Conservation (phyloP, 106 monocot species). For the Dioscorea dumetorum region DNA sequence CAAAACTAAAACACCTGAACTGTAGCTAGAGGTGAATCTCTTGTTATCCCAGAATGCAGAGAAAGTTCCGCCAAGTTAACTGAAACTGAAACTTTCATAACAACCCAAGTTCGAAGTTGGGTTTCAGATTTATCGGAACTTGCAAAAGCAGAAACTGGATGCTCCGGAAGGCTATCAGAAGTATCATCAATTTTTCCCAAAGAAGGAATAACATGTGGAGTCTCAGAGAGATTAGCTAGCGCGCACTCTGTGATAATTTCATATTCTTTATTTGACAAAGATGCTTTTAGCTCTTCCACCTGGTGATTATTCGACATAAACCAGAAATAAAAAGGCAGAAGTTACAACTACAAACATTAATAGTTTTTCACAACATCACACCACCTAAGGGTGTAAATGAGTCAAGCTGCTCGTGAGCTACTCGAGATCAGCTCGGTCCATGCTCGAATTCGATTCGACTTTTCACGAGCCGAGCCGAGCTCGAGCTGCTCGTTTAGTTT, state of each 20-base stretch:
- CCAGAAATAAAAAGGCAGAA: no score
- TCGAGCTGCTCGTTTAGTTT: no score
- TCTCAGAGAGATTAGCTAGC: constrained; percentile 80
- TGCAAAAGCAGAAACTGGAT: constrained; percentile 22
- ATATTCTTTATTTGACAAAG: constrained; percentile 86
- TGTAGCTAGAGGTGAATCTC: constrained; percentile 80
- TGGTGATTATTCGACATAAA: constrained; percentile 16
- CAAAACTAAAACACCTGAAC: constrained; percentile 47
- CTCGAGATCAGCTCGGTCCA: no score
- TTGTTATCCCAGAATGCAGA: constrained; percentile 65
- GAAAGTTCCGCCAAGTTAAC: constrained; percentile 66
- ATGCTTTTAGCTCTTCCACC: constrained; percentile 73
- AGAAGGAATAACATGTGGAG: constrained; percentile 52
- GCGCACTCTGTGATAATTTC: constrained; percentile 92
- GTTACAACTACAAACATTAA: no score
- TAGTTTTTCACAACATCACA: not conserved
- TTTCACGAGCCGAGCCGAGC: no score
- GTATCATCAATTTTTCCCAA: constrained; percentile 28
- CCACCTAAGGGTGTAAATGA: no score
- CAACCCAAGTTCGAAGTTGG: constrained; percentile 48
- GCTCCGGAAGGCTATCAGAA: constrained; percentile 15
- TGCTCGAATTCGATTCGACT: no score
- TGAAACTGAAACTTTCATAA: constrained; percentile 57
- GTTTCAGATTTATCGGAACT: constrained; percentile 11
- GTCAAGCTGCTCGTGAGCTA: no score